A percentile compares a stretch with the other conserved stretches of the same genome.
Conservation (phyloP, 306 rosid genomes). For the Cucumis melo region DNA sequence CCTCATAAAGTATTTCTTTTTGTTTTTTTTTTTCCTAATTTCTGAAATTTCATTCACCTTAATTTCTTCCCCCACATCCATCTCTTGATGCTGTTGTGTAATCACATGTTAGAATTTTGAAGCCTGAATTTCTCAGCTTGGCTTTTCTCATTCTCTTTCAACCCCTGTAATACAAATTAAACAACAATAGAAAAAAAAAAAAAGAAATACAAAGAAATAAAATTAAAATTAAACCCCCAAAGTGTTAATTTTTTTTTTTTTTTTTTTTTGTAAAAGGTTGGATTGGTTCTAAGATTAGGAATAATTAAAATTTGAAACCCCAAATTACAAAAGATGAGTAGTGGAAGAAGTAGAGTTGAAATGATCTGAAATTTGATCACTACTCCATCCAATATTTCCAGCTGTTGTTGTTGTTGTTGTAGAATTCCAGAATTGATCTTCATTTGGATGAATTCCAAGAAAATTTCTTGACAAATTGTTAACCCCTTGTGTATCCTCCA, state of each 20-base stretch:
- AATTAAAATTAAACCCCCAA: background rate
- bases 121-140: background rate
- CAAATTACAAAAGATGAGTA: slow-evolving; percentile 34
- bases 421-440: slow-evolving; percentile 24
- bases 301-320: background rate
- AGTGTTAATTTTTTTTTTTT: background rate
- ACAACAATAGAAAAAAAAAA: background rate
- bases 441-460: slow-evolving; percentile 36
- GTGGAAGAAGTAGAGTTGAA: slow-evolving; percentile 38
- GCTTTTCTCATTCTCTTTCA: background rate
- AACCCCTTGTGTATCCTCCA: slow-evolving; percentile 44
- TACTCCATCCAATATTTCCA: slow-evolving; percentile 37
- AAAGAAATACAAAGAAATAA: background rate
- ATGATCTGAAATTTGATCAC: slow-evolving; percentile 30
- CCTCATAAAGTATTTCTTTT: background rate
- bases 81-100: background rate
- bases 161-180: background rate
- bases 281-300: background rate
- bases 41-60: background rate
- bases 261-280: background rate
- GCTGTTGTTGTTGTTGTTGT: background rate
- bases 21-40: background rate
- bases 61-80: background rate
- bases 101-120: background rate
- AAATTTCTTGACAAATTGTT: slow-evolving; percentile 38